Evolutionary conservation across 2,329 filamentous ascomycete genomes (phyloP).

Genomic region (Colletotrichum sp.): DNA sequence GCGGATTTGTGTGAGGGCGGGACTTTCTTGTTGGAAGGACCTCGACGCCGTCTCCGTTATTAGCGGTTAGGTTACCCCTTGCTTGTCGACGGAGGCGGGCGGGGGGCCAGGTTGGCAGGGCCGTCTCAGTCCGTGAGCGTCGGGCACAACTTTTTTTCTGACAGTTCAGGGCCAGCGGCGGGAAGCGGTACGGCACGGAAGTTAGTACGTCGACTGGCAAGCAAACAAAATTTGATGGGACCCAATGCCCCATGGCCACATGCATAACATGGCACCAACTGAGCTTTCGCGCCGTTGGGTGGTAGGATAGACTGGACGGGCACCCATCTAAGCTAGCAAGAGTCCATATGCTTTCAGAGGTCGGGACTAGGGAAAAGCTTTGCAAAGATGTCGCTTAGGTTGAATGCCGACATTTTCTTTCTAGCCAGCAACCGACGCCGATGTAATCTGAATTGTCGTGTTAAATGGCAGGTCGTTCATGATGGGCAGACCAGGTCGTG

Average conservation of each 20-base stretch:
- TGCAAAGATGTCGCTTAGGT: neutral
- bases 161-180: conserved; percentile 10
- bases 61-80: neutral
- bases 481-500: neutral
- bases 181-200: conserved; percentile 21
- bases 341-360: neutral
- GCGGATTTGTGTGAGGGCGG: neutral
- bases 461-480: neutral
- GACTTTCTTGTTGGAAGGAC: neutral
- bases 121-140: neutral
- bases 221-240: conserved; percentile 13
- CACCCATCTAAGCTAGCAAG: neutral
- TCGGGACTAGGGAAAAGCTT: neutral
- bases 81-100: conserved; percentile 5
- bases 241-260: neutral
- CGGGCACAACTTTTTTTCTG: neutral
- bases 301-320: neutral
- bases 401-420: neutral
- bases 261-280: neutral
- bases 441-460: neutral
- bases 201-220: conserved; percentile 17
- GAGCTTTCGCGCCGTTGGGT: neutral
- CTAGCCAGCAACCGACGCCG: neutral
- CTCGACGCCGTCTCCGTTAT: neutral
- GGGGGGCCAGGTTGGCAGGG: neutral